These are phyloP conservation scores for Hypsizygus ulmarius DNA, from an alignment of 1,284 basidiomycete species.

Conservation along the genomic window DNA sequence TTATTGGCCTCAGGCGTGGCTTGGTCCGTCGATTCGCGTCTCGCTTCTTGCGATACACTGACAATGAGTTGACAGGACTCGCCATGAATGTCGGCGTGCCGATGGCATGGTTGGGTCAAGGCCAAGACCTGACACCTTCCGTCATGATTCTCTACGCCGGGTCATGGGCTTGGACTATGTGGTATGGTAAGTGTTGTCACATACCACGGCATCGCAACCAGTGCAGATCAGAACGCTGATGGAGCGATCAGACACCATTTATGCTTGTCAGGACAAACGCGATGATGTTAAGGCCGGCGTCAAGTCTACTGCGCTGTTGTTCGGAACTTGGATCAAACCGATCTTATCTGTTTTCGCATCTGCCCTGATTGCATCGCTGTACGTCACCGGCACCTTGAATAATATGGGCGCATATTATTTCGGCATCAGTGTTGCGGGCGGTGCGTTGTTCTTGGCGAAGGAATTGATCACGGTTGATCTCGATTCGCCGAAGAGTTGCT, in stretches of 20 bases:
- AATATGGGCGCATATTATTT: slow-evolving; percentile 15
- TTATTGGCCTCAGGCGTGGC: slow-evolving; percentile 28
- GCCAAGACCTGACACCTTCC: slow-evolving; percentile 13
- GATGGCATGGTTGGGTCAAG: slow-evolving; percentile 22
- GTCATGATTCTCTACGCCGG: slow-evolving; percentile 15
- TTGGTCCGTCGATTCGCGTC: slow-evolving; percentile 17
- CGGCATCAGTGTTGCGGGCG: slow-evolving; percentile 18
- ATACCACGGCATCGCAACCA: not conserved
- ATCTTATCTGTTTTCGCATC: slow-evolving; percentile 48
- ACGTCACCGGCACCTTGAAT: slow-evolving; percentile 15
- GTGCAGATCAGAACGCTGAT: not conserved
- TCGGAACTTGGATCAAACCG: slow-evolving; percentile 74
- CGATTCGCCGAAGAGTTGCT: slow-evolving; percentile 20
- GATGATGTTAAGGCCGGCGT: slow-evolving; percentile 93
- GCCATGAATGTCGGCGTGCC: slow-evolving; percentile 24
- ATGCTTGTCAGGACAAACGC: slow-evolving; percentile 71
- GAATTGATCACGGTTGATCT: slow-evolving; percentile 16
- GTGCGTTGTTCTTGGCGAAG: slow-evolving; percentile 12
- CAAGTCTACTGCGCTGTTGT: slow-evolving; percentile 90
- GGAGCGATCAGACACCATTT: slow-evolving; percentile 16
- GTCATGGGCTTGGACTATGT: slow-evolving; percentile 21
- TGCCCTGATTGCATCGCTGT: slow-evolving; percentile 14
- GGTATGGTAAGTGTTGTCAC: slow-evolving; percentile 17
- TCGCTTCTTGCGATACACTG: not conserved
- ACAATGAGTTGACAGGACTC: slow-evolving; percentile 12